A percentile compares a stretch with the other conserved stretches of the same genome.
These are phyloP conservation scores for Pelargonium fulgidum DNA, from an alignment of 441 rosid genomes.

Conservation along the genomic window DNA sequence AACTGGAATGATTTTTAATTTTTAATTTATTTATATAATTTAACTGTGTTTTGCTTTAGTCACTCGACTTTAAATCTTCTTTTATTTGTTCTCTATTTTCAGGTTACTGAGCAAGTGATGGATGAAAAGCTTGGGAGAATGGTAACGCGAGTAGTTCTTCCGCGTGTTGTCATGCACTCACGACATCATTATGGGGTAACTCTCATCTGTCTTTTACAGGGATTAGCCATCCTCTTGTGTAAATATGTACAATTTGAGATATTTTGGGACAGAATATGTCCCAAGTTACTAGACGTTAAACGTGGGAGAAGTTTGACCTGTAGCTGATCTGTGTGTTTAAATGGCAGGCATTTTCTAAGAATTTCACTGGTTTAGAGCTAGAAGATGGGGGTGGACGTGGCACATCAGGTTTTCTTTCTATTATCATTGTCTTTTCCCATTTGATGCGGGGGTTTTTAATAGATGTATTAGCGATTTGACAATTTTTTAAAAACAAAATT, in stretches of 20 bases:
- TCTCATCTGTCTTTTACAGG: not conserved
- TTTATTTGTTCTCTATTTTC: conserved; percentile 12
- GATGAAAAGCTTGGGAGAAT: conserved; percentile 89
- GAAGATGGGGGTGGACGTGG: conserved; percentile 99
- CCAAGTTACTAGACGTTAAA: conserved; percentile 2
- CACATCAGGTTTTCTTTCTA: conserved; percentile 58
- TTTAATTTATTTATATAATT: not conserved
- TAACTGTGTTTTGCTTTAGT: not conserved
- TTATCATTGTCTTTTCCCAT: not conserved
- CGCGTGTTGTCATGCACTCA: conserved; percentile 90
- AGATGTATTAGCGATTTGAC: not conserved
- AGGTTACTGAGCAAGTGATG: conserved; percentile 88
- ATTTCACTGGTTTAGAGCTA: conserved; percentile 93
- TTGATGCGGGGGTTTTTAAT: not conserved
- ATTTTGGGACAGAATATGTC: not conserved
- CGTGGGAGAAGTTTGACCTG: conserved; percentile 7
- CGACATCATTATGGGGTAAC: conserved; percentile 92
- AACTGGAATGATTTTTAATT: not conserved
- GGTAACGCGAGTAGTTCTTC: conserved; percentile 94
- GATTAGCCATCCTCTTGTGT: not conserved
- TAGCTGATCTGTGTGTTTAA: conserved; percentile 19
- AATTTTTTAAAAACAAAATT: not conserved
- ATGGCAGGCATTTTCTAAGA: conserved; percentile 83
- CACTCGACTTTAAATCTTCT: not conserved
- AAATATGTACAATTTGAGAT: conserved; percentile 11